phyloP scores from a whole-genome alignment of 768 basidiomycete genomes.

The Leucocoprinus sp. region DNA sequence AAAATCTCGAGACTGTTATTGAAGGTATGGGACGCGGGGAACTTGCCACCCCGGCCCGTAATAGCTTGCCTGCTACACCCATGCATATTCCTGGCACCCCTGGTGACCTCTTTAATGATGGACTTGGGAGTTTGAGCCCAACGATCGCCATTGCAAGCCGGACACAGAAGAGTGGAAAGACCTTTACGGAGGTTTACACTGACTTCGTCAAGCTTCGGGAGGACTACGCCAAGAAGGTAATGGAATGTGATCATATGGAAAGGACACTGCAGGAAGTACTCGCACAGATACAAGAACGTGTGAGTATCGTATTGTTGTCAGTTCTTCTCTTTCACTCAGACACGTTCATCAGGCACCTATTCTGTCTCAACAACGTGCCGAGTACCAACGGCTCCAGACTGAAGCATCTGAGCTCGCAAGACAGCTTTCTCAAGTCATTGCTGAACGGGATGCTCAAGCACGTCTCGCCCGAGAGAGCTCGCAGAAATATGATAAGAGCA shows the following conservation, averaged over 20 bases:
- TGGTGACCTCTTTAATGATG: slow-evolving; percentile 37
- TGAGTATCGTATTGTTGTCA: slow-evolving; percentile 25
- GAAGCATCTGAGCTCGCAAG: slow-evolving; percentile 76
- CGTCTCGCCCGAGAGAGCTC: slow-evolving; percentile 46
- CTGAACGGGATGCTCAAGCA: slow-evolving; percentile 65
- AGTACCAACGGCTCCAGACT: slow-evolving; percentile 76
- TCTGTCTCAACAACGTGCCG: slow-evolving; percentile 80
- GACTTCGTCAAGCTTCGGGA: slow-evolving; percentile 85
- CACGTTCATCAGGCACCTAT: slow-evolving; percentile 66
- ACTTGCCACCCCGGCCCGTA: slow-evolving; percentile 43
- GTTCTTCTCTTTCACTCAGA: background rate
- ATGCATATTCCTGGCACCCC: slow-evolving; percentile 29
- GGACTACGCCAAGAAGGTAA: slow-evolving; percentile 65
- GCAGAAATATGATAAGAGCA: slow-evolving; percentile 53
- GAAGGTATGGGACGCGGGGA: slow-evolving; percentile 68
- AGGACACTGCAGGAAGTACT: slow-evolving; percentile 72
- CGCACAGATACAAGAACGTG: slow-evolving; percentile 86
- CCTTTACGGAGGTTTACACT: slow-evolving; percentile 90
- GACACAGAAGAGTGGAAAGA: slow-evolving; percentile 76
- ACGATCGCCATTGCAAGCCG: slow-evolving; percentile 81
- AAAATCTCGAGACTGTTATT: slow-evolving; percentile 66
- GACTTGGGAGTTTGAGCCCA: slow-evolving; percentile 70
- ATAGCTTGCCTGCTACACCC: slow-evolving; percentile 42
- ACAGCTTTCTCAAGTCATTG: slow-evolving; percentile 67
- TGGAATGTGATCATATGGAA: slow-evolving; percentile 82